A percentile compares a stretch with the other conserved stretches of the same genome.
Evolutionary conservation across 495 filamentous ascomycete genomes (phyloP).

Genomic region (Endocarpon pusillum): DNA sequence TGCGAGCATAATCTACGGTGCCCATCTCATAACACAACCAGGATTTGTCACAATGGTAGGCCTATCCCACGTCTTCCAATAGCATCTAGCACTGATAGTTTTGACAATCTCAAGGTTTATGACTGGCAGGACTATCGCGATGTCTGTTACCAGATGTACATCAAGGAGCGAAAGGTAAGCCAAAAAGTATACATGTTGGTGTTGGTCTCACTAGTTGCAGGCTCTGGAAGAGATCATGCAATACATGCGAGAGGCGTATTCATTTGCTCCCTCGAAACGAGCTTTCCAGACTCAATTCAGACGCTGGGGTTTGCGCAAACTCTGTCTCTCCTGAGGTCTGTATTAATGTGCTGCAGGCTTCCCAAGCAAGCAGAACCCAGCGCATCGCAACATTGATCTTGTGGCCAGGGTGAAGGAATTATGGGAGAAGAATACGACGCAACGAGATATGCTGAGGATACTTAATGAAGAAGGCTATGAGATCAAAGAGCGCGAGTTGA

Average conservation of each 20-base stretch:
- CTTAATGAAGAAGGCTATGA: constrained; percentile 54
- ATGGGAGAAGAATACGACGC: constrained; percentile 54
- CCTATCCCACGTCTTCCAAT: background rate
- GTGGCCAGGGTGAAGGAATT: constrained; percentile 53
- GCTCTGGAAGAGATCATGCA: constrained; percentile 51
- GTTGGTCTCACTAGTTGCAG: constrained; percentile 51
- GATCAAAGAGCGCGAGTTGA: constrained; percentile 51
- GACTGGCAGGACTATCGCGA: constrained; percentile 57
- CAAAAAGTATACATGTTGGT: too few relatives aligned
- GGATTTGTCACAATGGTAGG: background rate
- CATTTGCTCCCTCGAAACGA: constrained; percentile 54
- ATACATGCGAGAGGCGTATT: constrained; percentile 38
- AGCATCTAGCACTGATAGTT: constrained; percentile 1
- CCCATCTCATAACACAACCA: too few relatives aligned
- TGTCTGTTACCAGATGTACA: constrained; percentile 53
- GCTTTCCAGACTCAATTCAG: constrained; percentile 59
- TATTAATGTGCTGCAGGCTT: too few relatives aligned
- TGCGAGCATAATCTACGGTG: background rate
- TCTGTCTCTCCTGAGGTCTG: too few relatives aligned
- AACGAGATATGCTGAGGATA: constrained; percentile 54
- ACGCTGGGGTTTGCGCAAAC: too few relatives aligned
- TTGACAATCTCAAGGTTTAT: constrained; percentile 40
- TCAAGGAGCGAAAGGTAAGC: too few relatives aligned
- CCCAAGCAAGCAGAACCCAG: constrained; percentile 51
- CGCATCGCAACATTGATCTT: constrained; percentile 46